phyloP scores from a whole-genome alignment of 305 asterid species.

The Petunia hybrid region DNA sequence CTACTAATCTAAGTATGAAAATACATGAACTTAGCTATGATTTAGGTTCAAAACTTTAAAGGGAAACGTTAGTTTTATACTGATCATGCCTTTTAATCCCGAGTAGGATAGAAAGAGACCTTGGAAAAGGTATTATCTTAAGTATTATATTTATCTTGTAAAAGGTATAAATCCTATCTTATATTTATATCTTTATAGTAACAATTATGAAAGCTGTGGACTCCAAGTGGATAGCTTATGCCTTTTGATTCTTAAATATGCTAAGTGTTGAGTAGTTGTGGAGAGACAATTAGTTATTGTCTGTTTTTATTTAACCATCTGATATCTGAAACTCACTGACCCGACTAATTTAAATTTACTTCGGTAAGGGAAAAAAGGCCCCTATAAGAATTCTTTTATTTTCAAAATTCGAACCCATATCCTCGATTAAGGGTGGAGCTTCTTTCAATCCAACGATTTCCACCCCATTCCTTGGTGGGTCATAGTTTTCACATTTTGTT shows the following conservation, averaged over 20 bases:
- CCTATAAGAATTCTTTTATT: too few relatives aligned
- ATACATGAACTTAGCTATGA: constrained; percentile 5
- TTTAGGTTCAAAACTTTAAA: background rate
- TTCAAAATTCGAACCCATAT: too few relatives aligned
- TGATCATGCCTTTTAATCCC: background rate
- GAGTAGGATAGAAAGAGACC: background rate
- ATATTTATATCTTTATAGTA: background rate
- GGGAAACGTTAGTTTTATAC: background rate
- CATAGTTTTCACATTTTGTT: background rate
- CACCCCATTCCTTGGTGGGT: too few relatives aligned
- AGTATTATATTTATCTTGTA: background rate
- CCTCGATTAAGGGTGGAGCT: too few relatives aligned
- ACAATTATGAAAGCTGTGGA: constrained; percentile 14
- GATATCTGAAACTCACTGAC: too few relatives aligned
- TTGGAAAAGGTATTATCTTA: constrained; percentile 11
- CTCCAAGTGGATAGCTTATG: background rate
- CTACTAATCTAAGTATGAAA: constrained; percentile 9
- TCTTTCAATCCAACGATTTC: too few relatives aligned
- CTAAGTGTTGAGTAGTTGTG: too few relatives aligned
- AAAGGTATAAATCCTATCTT: background rate
- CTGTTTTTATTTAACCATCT: too few relatives aligned
- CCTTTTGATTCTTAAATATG: background rate
- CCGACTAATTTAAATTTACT: too few relatives aligned
- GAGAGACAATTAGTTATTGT: background rate
- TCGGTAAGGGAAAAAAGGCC: too few relatives aligned